A percentile compares a stretch with the other conserved stretches of the same genome.
phyloP scores from a whole-genome alignment of 495 filamentous ascomycete species.

The Echria macrotheca region DNA sequence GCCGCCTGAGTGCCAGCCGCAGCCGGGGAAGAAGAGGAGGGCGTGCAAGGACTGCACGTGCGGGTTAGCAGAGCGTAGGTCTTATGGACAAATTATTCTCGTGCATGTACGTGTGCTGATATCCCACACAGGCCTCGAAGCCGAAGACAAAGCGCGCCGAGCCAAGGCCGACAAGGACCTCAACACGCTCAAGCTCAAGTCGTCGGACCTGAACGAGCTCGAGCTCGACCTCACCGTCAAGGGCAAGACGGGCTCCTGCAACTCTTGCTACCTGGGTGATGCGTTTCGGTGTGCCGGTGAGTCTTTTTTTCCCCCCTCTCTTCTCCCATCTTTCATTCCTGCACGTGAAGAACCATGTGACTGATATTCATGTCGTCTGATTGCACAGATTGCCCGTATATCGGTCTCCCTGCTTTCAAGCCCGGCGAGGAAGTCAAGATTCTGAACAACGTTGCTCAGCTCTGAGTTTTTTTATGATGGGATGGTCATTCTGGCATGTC shows the following conservation, averaged over 20 bases:
- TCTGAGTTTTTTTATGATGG: slow-evolving; percentile 44
- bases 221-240: slow-evolving; percentile 94
- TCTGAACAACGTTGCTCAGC: slow-evolving; percentile 77
- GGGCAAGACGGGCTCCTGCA: slow-evolving; percentile 90
- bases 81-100: too few relatives aligned
- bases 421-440: slow-evolving; percentile 89
- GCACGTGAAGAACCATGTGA: too few relatives aligned
- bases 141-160: slow-evolving; percentile 70
- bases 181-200: slow-evolving; percentile 63
- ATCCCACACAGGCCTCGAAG: slow-evolving; percentile 45
- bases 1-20: slow-evolving; percentile 76
- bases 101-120: background rate
- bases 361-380: slow-evolving; percentile 43
- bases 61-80: slow-evolving; percentile 63
- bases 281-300: slow-evolving; percentile 61
- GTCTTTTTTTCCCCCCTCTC: slow-evolving; percentile 17
- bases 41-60: slow-evolving; percentile 99
- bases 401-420: slow-evolving; percentile 92
- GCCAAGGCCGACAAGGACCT: slow-evolving; percentile 47
- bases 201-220: slow-evolving; percentile 75
- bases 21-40: slow-evolving; percentile 75
- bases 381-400: slow-evolving; percentile 82
- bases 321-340: too few relatives aligned
- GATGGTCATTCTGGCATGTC: too few relatives aligned
- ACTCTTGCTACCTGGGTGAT: slow-evolving; percentile 89